Conservation (phyloP, 495 filamentous ascomycete species). For the Aspergillus coremiiformis region DNA sequence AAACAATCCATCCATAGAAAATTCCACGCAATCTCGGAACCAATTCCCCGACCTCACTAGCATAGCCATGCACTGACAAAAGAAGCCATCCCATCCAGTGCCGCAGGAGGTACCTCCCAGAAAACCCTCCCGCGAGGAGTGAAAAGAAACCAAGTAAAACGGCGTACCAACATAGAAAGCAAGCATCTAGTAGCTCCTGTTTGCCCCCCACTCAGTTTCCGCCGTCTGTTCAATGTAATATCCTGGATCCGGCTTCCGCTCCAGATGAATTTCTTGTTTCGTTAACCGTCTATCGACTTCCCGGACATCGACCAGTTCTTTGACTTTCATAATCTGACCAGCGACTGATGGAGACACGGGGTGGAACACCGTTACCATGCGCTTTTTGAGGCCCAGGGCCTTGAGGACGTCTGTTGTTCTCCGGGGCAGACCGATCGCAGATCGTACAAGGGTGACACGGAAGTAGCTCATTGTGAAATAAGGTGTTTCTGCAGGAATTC, state of each 20-base stretch:
- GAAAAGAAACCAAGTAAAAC: not conserved
- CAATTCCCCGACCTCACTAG: not conserved
- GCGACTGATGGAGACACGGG: conserved; percentile 75
- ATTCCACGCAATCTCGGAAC: not conserved
- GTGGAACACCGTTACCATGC: conserved; percentile 86
- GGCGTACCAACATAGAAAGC: not conserved
- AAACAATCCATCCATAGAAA: not conserved
- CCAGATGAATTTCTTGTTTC: conserved; percentile 62
- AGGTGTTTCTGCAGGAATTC: not conserved
- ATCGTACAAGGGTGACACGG: conserved; percentile 89
- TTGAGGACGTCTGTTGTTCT: conserved; percentile 76
- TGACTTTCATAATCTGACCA: conserved; percentile 95
- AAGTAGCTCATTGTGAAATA: conserved; percentile 71
- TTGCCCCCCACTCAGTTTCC: conserved; percentile 25
- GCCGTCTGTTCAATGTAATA: conserved; percentile 72
- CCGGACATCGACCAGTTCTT: conserved; percentile 82
- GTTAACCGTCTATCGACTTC: conserved; percentile 71
- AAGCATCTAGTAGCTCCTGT: conserved; percentile 10
- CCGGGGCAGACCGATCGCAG: conserved; percentile 82
- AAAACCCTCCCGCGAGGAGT: not conserved
- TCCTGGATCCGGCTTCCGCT: conserved; percentile 73
- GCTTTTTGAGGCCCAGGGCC: conserved; percentile 82
- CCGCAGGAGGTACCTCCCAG: not conserved
- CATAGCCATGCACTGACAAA: not conserved
- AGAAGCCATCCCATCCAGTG: too few species aligned